A percentile compares a stretch with the other conserved stretches of the same genome.
Evolutionary conservation across 306 rosid genomes (phyloP).

Genomic region (Carpinus fangiana): DNA sequence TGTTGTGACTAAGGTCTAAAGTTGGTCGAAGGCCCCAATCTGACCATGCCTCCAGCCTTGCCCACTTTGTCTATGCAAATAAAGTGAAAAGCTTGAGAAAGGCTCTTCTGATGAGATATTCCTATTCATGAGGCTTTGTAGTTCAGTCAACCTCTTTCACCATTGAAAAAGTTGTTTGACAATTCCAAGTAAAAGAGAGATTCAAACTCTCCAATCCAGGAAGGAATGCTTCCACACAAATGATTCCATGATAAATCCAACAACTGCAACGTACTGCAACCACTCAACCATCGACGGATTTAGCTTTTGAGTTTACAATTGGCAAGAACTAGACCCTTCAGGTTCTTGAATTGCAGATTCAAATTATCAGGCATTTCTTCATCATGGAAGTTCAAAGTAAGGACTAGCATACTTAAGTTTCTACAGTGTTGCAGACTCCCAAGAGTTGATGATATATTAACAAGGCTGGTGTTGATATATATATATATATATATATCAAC

Average conservation of each 20-base stretch:
- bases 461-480: not conserved
- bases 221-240: too few species aligned
- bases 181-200: too few species aligned
- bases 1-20: slow-evolving; percentile 19
- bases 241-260: too few species aligned
- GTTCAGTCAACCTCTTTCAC: too few species aligned
- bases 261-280: too few species aligned
- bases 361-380: slow-evolving; percentile 35
- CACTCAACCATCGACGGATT: slow-evolving; percentile 42
- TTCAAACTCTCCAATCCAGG: too few species aligned
- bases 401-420: slow-evolving; percentile 31
- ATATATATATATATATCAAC: too few species aligned
- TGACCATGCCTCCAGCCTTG: slow-evolving; percentile 11
- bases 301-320: slow-evolving; percentile 39
- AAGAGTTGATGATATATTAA: slow-evolving; percentile 38
- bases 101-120: too few species aligned
- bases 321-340: slow-evolving; percentile 31
- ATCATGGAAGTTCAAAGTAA: slow-evolving; percentile 28
- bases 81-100: too few species aligned
- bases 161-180: too few species aligned
- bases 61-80: not conserved
- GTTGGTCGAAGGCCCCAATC: slow-evolving; percentile 20
- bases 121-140: too few species aligned
- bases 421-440: slow-evolving; percentile 38
- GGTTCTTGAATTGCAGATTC: slow-evolving; percentile 27